Conservation (phyloP, 2,329 filamentous ascomycete genomes). For the Pezicula carpinea region DNA sequence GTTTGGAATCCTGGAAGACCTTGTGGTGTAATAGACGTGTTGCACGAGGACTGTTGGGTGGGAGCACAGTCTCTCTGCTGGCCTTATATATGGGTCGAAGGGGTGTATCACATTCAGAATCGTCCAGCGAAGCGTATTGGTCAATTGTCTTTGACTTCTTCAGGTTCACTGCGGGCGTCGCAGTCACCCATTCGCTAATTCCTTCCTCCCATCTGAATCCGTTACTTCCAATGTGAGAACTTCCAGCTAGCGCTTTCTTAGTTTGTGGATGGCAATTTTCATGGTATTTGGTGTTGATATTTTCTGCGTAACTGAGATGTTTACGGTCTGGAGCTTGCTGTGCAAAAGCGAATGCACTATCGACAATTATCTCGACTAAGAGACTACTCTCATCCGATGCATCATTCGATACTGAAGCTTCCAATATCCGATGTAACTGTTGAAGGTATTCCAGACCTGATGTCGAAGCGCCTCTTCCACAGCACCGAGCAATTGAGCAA, state of each 20-base stretch:
- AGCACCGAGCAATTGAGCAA: conserved; percentile 43
- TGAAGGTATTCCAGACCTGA: conserved; percentile 34
- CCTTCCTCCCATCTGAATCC: conserved; percentile 50
- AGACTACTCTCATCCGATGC: conserved; percentile 4
- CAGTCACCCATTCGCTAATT: conserved; percentile 52
- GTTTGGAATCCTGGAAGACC: neutral
- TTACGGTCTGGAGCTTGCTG: conserved; percentile 21
- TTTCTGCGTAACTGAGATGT: conserved; percentile 27
- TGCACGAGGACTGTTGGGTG: neutral
- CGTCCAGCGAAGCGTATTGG: conserved; percentile 7
- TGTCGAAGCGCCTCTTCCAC: conserved; percentile 34
- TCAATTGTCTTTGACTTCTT: conserved; percentile 17
- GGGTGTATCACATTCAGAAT: conserved; percentile 17
- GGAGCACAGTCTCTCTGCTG: too few relatives aligned
- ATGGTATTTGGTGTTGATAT: conserved; percentile 11
- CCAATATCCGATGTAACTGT: conserved; percentile 26
- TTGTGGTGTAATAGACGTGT: neutral
- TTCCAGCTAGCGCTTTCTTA: conserved; percentile 6
- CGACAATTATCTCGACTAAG: conserved; percentile 24
- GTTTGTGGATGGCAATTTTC: neutral
- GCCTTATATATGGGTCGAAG: conserved; percentile 7
- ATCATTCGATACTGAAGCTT: conserved; percentile 7
- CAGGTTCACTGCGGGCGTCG: conserved; percentile 34
- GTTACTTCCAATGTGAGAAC: conserved; percentile 3
- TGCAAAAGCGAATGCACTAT: conserved; percentile 29